A percentile compares a stretch with the other conserved stretches of the same genome.
Evolutionary conservation across 2,329 filamentous ascomycete genomes (phyloP).

Genomic region (Neurospora crassa): DNA sequence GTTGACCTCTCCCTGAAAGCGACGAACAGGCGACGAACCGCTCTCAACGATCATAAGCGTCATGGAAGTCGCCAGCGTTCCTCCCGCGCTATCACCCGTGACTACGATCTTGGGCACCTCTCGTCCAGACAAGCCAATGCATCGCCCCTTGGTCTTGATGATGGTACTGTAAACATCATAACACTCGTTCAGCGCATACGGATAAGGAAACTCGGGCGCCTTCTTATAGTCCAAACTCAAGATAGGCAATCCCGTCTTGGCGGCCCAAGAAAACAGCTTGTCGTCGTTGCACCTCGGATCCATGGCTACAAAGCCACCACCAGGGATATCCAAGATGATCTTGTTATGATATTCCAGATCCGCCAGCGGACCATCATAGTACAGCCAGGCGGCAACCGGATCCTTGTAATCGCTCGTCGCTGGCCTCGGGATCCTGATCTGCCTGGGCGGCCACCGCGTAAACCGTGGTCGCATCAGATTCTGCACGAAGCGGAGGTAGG

Average conservation of each 20-base stretch:
- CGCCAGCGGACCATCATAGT: constrained; percentile 80
- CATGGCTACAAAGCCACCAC: constrained; percentile 96
- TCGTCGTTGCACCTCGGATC: constrained; percentile 90
- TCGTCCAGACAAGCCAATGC: constrained; percentile 63
- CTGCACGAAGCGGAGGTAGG: constrained; percentile 69
- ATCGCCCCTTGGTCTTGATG: constrained; percentile 61
- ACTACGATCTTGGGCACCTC: constrained; percentile 59
- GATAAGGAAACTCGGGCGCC: constrained; percentile 76
- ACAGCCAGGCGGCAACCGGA: constrained; percentile 79
- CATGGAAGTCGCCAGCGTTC: constrained; percentile 70
- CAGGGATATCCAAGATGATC: constrained; percentile 80
- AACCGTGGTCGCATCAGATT: constrained; percentile 67
- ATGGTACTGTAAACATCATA: constrained; percentile 77
- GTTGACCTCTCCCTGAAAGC: constrained; percentile 45
- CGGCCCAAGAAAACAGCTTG: constrained; percentile 86
- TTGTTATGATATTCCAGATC: constrained; percentile 68
- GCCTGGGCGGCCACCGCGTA: constrained; percentile 70
- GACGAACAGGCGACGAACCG: constrained; percentile 44
- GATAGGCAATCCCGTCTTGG: constrained; percentile 77
- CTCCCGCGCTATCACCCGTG: constrained; percentile 73
- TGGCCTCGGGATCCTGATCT: constrained; percentile 76
- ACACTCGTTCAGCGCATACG: constrained; percentile 78
- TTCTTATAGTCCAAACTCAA: constrained; percentile 87
- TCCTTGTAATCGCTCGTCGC: constrained; percentile 72
- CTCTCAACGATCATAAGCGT: constrained; percentile 85